Evolutionary conservation across 768 basidiomycete genomes (phyloP).

Genomic region (Tylopilus balloui): DNA sequence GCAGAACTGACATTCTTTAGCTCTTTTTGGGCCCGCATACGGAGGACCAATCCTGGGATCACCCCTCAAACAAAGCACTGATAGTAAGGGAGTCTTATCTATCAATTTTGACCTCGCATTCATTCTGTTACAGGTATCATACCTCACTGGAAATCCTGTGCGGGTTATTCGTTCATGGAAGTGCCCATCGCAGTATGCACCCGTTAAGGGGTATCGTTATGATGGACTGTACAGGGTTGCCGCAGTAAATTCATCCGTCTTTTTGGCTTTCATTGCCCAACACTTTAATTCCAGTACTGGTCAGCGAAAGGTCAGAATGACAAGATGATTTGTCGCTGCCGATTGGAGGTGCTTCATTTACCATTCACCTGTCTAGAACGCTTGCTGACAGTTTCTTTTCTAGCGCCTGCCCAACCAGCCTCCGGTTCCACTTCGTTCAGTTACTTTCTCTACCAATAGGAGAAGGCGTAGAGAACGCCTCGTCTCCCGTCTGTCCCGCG

Average conservation of each 20-base stretch:
- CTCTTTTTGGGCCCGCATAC: slow-evolving; percentile 21
- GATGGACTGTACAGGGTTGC: slow-evolving; percentile 29
- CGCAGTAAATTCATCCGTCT: slow-evolving; percentile 10
- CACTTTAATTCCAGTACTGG: slow-evolving; percentile 17
- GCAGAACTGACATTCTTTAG: slow-evolving; percentile 4
- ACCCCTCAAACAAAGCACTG: slow-evolving; percentile 11
- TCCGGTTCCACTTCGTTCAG: slow-evolving; percentile 12
- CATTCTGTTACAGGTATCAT: slow-evolving; percentile 17
- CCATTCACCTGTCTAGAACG: not conserved
- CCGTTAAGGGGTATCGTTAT: slow-evolving; percentile 25
- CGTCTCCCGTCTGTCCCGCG: not conserved
- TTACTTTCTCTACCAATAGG: not conserved
- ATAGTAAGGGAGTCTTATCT: slow-evolving; percentile 10
- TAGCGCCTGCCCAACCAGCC: slow-evolving; percentile 28
- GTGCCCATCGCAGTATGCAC: slow-evolving; percentile 24
- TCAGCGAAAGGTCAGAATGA: slow-evolving; percentile 11
- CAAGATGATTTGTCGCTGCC: slow-evolving; percentile 23
- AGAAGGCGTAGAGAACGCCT: not conserved
- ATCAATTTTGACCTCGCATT: not conserved
- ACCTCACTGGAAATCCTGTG: slow-evolving; percentile 15
- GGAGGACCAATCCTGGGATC: slow-evolving; percentile 22
- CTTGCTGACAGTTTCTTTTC: not conserved
- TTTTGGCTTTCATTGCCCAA: not conserved
- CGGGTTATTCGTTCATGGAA: slow-evolving; percentile 26
- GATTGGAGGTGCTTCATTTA: slow-evolving; percentile 22